These are phyloP conservation scores for Bipolaris victoriae DNA, from an alignment of 2,329 filamentous ascomycete genomes.

Conservation along the genomic window DNA sequence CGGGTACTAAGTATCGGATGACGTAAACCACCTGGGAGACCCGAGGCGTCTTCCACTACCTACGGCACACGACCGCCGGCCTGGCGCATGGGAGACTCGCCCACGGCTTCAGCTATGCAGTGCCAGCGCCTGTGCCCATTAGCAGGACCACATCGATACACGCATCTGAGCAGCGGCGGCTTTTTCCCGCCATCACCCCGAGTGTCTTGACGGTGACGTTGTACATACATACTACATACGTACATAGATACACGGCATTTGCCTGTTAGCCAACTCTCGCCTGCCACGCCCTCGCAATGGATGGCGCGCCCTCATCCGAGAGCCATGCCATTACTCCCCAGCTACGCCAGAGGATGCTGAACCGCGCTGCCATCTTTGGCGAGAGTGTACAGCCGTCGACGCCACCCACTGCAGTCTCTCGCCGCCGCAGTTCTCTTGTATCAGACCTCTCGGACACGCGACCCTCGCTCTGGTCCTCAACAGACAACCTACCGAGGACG, in stretches of 20 bases:
- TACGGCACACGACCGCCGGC: slow-evolving; percentile 14
- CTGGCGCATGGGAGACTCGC: slow-evolving; percentile 16
- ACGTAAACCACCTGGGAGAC: slow-evolving; percentile 20
- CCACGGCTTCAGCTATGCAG: slow-evolving; percentile 20
- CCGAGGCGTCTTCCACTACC: slow-evolving; percentile 11
- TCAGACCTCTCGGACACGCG: slow-evolving; percentile 78
- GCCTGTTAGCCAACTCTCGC: slow-evolving; percentile 7
- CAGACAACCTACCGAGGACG: slow-evolving; percentile 70
- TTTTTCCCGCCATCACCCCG: slow-evolving; percentile 2
- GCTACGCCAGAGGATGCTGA: slow-evolving; percentile 46
- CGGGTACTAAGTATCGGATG: slow-evolving; percentile 8
- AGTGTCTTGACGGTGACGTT: slow-evolving; percentile 2
- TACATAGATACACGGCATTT: background rate
- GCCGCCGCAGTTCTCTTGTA: slow-evolving; percentile 76
- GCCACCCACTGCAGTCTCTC: slow-evolving; percentile 33
- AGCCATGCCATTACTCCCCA: slow-evolving; percentile 33
- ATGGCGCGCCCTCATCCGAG: slow-evolving; percentile 28
- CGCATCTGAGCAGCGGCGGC: slow-evolving; percentile 5
- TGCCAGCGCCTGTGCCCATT: slow-evolving; percentile 3
- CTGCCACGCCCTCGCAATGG: slow-evolving; percentile 30
- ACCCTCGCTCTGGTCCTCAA: slow-evolving; percentile 67
- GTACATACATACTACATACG: background rate
- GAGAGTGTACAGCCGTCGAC: slow-evolving; percentile 36
- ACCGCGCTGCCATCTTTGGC: slow-evolving; percentile 43
- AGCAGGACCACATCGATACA: slow-evolving; percentile 7